Conservation (phyloP, 768 basidiomycete species). For the Termitomyces sp. region DNA sequence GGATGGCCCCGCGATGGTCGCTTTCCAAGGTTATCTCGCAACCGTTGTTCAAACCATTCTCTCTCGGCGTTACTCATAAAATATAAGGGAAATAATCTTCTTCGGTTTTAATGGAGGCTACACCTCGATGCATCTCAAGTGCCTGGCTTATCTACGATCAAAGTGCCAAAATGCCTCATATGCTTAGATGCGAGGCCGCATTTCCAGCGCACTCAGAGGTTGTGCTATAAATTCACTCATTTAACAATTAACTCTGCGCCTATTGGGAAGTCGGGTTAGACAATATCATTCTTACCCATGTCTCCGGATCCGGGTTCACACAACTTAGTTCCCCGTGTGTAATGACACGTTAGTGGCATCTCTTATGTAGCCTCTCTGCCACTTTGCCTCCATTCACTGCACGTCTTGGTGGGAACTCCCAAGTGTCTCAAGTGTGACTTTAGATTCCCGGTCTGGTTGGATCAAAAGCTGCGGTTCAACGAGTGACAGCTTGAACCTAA, state of each 20-base stretch:
- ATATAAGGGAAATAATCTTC: not conserved
- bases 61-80: not conserved
- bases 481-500: not conserved
- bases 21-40: not conserved
- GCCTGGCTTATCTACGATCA: not conserved
- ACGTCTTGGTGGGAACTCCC: not conserved
- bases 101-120: not conserved
- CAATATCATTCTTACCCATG: not conserved
- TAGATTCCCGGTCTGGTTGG: too few species aligned
- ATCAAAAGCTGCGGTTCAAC: not conserved
- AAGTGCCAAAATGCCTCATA: not conserved
- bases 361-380: not conserved
- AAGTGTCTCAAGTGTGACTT: not conserved
- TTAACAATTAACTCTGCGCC: not conserved
- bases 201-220: not conserved
- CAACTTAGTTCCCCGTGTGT: not conserved
- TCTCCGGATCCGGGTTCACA: slow-evolving; percentile 2
- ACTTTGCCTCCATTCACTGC: not conserved
- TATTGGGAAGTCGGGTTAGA: not conserved
- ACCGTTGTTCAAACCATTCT: not conserved
- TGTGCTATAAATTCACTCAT: not conserved
- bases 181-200: not conserved
- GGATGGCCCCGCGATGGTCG: not conserved
- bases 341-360: not conserved
- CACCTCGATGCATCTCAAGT: not conserved